Evolutionary conservation across 1,284 basidiomycete genomes (phyloP).

Genomic region (Sanghuangporus baumii): DNA sequence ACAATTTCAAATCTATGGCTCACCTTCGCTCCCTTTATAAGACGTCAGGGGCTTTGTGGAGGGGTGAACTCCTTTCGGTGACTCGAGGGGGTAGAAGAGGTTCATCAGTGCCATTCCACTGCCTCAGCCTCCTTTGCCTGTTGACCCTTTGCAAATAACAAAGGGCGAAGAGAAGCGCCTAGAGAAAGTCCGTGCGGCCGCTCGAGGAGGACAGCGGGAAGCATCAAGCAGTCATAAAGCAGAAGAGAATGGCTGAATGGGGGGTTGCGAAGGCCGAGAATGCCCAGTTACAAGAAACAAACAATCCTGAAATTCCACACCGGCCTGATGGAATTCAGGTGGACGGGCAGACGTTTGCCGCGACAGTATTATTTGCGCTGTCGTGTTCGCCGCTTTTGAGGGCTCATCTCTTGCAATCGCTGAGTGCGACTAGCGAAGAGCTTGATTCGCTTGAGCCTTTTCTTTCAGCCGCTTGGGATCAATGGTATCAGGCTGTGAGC

Average conservation of each 20-base stretch:
- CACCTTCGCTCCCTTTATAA: too few species aligned
- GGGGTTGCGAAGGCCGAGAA: conserved; percentile 67
- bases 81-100: background rate
- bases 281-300: conserved; percentile 21
- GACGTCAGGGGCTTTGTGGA: too few species aligned
- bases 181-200: conserved; percentile 64
- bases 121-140: conserved; percentile 22
- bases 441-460: conserved; percentile 70
- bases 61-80: too few species aligned
- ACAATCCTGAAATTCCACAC: conserved; percentile 32
- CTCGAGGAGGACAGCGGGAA: conserved; percentile 71
- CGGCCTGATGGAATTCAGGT: conserved; percentile 28
- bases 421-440: conserved; percentile 71
- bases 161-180: conserved; percentile 55
- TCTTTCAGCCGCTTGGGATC: conserved; percentile 76
- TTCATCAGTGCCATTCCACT: conserved; percentile 15
- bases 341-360: conserved; percentile 70
- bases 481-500: conserved; percentile 69
- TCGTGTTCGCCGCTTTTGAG: conserved; percentile 67
- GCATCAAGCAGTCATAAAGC: conserved; percentile 69
- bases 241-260: conserved; percentile 70
- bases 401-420: conserved; percentile 61
- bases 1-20: too few species aligned
- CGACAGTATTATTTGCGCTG: conserved; percentile 62
- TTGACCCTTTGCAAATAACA: conserved; percentile 14